phyloP scores from a whole-genome alignment of 2,329 filamentous ascomycete species.

The Calonectria pseudoturangicola region DNA sequence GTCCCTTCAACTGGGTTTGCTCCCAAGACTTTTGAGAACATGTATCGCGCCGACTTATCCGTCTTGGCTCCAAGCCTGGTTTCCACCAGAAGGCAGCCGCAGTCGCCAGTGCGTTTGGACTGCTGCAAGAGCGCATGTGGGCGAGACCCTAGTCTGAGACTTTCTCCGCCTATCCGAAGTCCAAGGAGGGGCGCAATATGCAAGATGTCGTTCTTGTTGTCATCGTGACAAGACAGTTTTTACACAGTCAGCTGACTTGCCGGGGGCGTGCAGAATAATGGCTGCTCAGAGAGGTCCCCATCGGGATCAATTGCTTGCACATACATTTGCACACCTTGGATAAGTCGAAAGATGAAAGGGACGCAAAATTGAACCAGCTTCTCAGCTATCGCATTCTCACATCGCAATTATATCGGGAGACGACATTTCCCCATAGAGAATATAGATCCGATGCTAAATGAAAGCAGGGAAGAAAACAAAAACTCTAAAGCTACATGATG shows the following conservation, averaged over 20 bases:
- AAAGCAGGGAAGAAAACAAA: neutral
- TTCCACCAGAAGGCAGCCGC: slow-evolving; percentile 17
- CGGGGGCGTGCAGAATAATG: neutral
- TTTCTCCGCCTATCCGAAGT: slow-evolving; percentile 20
- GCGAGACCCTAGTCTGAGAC: slow-evolving; percentile 4
- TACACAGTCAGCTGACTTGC: neutral
- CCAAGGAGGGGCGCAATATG: slow-evolving; percentile 10
- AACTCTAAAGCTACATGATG: neutral
- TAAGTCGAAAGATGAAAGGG: neutral
- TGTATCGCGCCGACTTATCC: slow-evolving; percentile 34
- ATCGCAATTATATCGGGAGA: neutral
- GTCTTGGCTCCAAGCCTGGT: slow-evolving; percentile 14
- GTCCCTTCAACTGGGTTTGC: slow-evolving; percentile 10
- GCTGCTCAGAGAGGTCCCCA: too few species aligned
- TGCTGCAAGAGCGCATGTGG: slow-evolving; percentile 1
- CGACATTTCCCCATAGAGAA: neutral
- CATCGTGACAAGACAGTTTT: slow-evolving; percentile 33
- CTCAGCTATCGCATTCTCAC: neutral
- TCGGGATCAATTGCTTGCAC: neutral
- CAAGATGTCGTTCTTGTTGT: slow-evolving; percentile 17
- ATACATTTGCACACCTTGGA: neutral
- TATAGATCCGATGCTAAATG: neutral
- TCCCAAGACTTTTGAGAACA: slow-evolving; percentile 12
- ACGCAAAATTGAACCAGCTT: neutral
- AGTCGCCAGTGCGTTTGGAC: slow-evolving; percentile 6